These are phyloP conservation scores for Flaveria floridana DNA, from an alignment of 140 eudicot genomes.

Conservation along the genomic window DNA sequence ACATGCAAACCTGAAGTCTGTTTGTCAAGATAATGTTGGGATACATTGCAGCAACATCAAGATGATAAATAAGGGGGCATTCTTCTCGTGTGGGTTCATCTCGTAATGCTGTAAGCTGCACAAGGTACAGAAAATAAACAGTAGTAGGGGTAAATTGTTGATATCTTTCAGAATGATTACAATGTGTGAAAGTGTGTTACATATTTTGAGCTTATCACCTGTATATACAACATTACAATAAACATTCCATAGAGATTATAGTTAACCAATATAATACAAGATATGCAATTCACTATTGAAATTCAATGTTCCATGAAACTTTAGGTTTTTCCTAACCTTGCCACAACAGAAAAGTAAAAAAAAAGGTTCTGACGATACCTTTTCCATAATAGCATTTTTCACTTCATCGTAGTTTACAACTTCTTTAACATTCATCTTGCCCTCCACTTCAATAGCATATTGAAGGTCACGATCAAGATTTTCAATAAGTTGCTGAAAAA, in stretches of 20 bases:
- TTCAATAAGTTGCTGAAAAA: constrained; percentile 69
- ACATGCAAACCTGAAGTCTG: constrained; percentile 88
- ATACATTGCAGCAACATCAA: constrained; percentile 99
- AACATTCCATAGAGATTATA: constrained; percentile 7
- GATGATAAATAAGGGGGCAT: constrained; percentile 92
- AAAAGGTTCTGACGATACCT: constrained; percentile 45
- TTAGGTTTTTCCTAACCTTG: not conserved
- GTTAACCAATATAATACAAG: constrained; percentile 7
- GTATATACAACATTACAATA: not conserved
- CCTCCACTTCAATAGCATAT: constrained; percentile 96
- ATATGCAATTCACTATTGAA: not conserved
- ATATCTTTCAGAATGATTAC: not conserved
- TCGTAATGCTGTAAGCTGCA: constrained; percentile 72
- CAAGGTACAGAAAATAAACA: not conserved
- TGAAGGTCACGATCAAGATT: constrained; percentile 98
- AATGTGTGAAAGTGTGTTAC: not conserved
- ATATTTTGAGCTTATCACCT: not conserved
- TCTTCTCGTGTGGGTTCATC: constrained; percentile 88
- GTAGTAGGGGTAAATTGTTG: not conserved
- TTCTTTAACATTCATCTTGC: constrained; percentile 81
- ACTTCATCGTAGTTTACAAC: constrained; percentile 90
- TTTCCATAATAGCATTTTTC: constrained; percentile 76
- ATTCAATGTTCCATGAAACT: constrained; percentile 3
- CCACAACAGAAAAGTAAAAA: constrained; percentile 1
- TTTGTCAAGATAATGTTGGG: constrained; percentile 95